Evolutionary conservation across 2,329 filamentous ascomycete species (phyloP), one percentile per base, ranked within the genome.

Genomic region (Cercospora zeina): DNA sequence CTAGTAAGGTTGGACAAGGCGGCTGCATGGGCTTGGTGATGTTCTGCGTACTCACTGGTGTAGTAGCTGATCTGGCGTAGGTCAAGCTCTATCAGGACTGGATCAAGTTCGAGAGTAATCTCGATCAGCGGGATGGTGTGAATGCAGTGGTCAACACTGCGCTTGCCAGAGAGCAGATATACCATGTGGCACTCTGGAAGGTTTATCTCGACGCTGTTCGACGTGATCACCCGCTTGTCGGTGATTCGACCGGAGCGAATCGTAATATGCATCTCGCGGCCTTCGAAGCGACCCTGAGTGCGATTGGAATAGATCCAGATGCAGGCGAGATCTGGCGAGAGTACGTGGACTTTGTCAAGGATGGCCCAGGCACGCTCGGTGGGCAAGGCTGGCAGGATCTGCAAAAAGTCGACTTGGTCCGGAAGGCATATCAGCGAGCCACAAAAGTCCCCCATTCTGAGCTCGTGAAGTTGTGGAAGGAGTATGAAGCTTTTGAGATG

Each of bases 401-500:
- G 77, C 95, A 97, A 74, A 99, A 99, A 81, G 96, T 96, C 89
- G 95, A 99, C 71, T 82, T 90, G 69, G 79, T 99, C 56, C 88
- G 95, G 63, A 96, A 96, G 74, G 90, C 91, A 0, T 99, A 97
- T 74, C 93, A 97, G 71, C 89, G 89, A 58, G 93, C 93, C 13
- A 90, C 97, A 62, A 88, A 86, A 67, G 86, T 97, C 39, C 96
- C 96, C 4, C 96, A 91, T 66, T 86, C 88, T 59, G 89, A 89
- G 33, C 86, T 96, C 54, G 90, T 93, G 71, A 85, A 84, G 57
- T 79, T 99, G 13, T 99, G 95, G 96, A 96, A 96, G 75, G 93
- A 99, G 72, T 99, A 99, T 73, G 93, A 97, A 74, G 88, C 90
- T 68, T 99, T 99, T 72, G 95, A 99, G 77, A 92, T 95, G 85